Evolutionary conservation across 108 stramenopile species (phyloP).

Genomic region (Cyclotella sp.): DNA sequence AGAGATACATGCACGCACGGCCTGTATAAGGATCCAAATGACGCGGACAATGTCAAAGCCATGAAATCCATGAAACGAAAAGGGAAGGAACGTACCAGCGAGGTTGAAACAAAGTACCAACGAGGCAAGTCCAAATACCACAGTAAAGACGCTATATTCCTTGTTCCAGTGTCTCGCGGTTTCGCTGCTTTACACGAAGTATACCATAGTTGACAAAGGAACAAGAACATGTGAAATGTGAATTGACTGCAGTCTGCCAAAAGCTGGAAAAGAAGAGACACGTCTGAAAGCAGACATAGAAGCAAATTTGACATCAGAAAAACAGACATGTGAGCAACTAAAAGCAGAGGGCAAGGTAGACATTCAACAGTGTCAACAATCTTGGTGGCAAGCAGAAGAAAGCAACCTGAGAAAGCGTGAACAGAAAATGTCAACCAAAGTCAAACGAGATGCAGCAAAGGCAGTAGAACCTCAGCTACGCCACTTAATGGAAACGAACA

Average conservation of each 20-base stretch:
- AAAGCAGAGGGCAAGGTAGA: constrained; percentile 25
- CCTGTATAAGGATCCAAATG: constrained; percentile 19
- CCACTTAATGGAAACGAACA: constrained; percentile 30
- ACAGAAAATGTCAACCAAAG: constrained; percentile 30
- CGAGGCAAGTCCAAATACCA: constrained; percentile 3
- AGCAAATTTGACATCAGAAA: constrained; percentile 11
- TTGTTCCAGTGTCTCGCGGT: too few relatives aligned
- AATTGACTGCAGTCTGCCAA: constrained; percentile 9
- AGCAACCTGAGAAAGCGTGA: constrained; percentile 32
- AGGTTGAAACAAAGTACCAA: constrained; percentile 27
- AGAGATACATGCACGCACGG: constrained; percentile 25
- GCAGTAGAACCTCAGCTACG: constrained; percentile 33
- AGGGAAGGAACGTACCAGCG: constrained; percentile 16
- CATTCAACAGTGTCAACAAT: constrained; percentile 29
- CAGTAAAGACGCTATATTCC: too few relatives aligned
- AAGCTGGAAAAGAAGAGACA: constrained; percentile 21
- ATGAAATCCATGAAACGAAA: constrained; percentile 34
- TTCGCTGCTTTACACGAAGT: neutral
- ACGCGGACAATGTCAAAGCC: constrained; percentile 25
- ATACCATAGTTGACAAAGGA: constrained; percentile 1
- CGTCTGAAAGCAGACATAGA: constrained; percentile 20
- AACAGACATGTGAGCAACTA: constrained; percentile 21
- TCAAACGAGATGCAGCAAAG: constrained; percentile 48
- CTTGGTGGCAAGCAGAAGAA: constrained; percentile 38
- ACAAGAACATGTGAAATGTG: constrained; percentile 14